These are phyloP conservation scores for Stachybotrys elegans DNA, from an alignment of 2,329 filamentous ascomycete genomes.

Conservation along the genomic window DNA sequence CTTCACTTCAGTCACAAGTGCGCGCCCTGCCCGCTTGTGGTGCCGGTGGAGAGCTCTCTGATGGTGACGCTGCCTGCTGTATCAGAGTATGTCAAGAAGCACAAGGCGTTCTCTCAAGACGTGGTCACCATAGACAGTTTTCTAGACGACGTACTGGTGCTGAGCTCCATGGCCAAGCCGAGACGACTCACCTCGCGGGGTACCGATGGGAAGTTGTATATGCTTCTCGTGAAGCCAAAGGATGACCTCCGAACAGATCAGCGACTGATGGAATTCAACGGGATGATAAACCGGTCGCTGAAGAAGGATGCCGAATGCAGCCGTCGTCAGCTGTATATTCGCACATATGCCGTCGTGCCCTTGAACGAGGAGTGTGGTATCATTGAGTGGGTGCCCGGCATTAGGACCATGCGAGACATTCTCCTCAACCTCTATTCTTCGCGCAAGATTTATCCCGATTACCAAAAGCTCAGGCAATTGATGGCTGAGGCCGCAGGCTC, in stretches of 20 bases:
- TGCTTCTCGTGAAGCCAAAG: constrained; percentile 93
- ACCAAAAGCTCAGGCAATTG: constrained; percentile 56
- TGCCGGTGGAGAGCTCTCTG: constrained; percentile 81
- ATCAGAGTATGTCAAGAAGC: constrained; percentile 67
- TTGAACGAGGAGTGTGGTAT: constrained; percentile 96
- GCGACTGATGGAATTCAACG: constrained; percentile 98
- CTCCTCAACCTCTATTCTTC: constrained; percentile 73
- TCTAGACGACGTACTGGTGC: constrained; percentile 80
- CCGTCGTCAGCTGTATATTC: constrained; percentile 87
- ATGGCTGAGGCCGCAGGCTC: constrained; percentile 59
- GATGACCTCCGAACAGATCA: constrained; percentile 97
- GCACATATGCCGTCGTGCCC: constrained; percentile 94
- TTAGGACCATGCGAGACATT: constrained; percentile 91
- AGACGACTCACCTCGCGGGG: constrained; percentile 84
- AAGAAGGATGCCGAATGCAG: constrained; percentile 89
- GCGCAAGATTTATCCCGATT: constrained; percentile 66
- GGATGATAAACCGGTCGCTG: constrained; percentile 92
- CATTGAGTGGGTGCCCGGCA: constrained; percentile 97
- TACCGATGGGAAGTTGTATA: constrained; percentile 83
- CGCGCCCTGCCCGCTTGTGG: constrained; percentile 78
- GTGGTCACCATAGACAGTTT: constrained; percentile 79
- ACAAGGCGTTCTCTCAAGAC: constrained; percentile 83
- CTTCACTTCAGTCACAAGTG: constrained; percentile 80
- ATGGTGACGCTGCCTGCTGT: constrained; percentile 73
- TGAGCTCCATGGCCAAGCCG: constrained; percentile 88